Evolutionary conservation across 805 yeast species (phyloP).

Genomic region (Vanderwaltozyma tropicalis): DNA sequence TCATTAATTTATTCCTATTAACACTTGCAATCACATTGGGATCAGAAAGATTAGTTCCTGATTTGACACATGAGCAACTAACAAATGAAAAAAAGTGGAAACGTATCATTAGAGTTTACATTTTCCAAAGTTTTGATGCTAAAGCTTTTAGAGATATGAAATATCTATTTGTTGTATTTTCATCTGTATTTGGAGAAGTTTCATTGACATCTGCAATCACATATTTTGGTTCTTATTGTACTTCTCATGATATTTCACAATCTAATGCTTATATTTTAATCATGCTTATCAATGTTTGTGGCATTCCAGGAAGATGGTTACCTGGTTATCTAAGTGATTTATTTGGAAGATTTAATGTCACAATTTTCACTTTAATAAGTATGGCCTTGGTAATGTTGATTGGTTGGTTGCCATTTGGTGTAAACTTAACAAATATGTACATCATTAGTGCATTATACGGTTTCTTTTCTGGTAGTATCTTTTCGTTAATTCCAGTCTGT

Average conservation of each 20-base stretch:
- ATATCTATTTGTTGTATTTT: constrained; percentile 34
- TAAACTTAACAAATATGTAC: constrained; percentile 26
- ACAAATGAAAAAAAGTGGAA: constrained; percentile 3
- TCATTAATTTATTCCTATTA: constrained; percentile 32
- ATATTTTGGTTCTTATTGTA: constrained; percentile 41
- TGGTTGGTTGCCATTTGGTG: constrained; percentile 33
- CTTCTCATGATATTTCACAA: constrained; percentile 33
- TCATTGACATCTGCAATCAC: constrained; percentile 37
- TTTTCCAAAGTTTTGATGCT: constrained; percentile 28
- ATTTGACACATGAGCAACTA: constrained; percentile 16
- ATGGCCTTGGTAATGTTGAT: constrained; percentile 27
- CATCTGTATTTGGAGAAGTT: constrained; percentile 39
- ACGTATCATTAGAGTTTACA: constrained; percentile 16
- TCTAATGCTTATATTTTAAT: constrained; percentile 36
- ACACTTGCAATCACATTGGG: constrained; percentile 27
- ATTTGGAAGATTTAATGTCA: constrained; percentile 45
- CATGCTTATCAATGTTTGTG: constrained; percentile 34
- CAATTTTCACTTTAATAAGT: constrained; percentile 29
- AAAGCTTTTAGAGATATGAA: constrained; percentile 35
- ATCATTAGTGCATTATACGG: constrained; percentile 43
- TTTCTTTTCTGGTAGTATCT: constrained; percentile 42
- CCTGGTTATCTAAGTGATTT: constrained; percentile 36
- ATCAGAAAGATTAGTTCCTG: constrained; percentile 38
- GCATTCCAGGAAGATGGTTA: constrained; percentile 36
- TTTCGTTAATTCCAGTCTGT: constrained; percentile 48